These are phyloP conservation scores for Fusarium torreyae DNA, from an alignment of 2,329 filamentous ascomycete genomes.

Conservation along the genomic window DNA sequence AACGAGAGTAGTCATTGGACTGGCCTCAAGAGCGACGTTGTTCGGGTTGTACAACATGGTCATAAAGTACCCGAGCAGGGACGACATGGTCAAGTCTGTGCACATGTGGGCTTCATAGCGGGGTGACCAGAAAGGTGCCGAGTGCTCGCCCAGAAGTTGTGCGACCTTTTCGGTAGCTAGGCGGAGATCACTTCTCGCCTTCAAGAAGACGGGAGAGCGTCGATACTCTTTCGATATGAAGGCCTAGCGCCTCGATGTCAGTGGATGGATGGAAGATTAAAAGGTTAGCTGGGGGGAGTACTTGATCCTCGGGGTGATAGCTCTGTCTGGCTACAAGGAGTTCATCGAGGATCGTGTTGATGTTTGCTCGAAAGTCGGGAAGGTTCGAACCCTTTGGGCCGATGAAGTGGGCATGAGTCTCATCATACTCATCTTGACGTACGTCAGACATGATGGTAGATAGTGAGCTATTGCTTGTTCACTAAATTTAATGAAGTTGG, in stretches of 20 bases:
- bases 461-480: not conserved
- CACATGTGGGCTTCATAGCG: conserved; percentile 65
- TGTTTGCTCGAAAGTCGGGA: conserved; percentile 57
- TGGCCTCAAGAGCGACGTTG: conserved; percentile 63
- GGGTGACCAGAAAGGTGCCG: conserved; percentile 63
- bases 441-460: conserved; percentile 19
- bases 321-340: conserved; percentile 52
- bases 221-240: conserved; percentile 58
- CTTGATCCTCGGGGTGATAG: conserved; percentile 57
- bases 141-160: conserved; percentile 58
- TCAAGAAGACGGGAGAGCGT: conserved; percentile 53
- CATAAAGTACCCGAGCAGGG: conserved; percentile 63
- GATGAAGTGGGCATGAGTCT: conserved; percentile 58
- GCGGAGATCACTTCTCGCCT: conserved; percentile 53
- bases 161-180: conserved; percentile 55
- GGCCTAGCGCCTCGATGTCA: not conserved
- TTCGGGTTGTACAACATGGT: conserved; percentile 67
- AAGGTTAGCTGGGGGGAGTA: conserved; percentile 13
- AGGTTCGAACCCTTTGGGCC: conserved; percentile 61
- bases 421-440: conserved; percentile 42
- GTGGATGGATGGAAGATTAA: fast-evolving
- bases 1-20: conserved; percentile 60
- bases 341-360: conserved; percentile 58
- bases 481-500: no score
- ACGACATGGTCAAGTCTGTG: conserved; percentile 60